Evolutionary conservation across 2,329 filamentous ascomycete species (phyloP).

Genomic region (Cercospora sesami): DNA sequence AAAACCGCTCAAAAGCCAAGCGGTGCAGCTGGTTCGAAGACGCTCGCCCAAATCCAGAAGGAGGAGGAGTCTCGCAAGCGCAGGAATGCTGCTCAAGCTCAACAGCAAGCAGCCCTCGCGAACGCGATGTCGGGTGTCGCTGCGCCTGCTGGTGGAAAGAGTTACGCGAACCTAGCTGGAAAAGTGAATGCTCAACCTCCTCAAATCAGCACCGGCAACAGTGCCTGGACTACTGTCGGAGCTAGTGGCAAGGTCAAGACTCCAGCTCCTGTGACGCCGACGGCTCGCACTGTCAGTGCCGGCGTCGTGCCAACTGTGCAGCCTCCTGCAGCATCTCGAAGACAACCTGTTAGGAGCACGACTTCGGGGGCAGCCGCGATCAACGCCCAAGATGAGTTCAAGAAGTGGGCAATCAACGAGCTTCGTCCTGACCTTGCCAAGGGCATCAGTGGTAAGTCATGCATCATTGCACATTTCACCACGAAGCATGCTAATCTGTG

Average conservation of each 20-base stretch:
- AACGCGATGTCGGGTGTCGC: constrained; percentile 45
- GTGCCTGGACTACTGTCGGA: constrained; percentile 92
- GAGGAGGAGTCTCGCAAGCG: constrained; percentile 92
- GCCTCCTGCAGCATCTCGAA: constrained; percentile 38
- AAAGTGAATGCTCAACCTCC: constrained; percentile 58
- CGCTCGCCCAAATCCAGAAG: constrained; percentile 90
- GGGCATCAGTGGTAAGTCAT: constrained; percentile 62
- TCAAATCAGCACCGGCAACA: constrained; percentile 48
- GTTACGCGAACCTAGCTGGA: constrained; percentile 90
- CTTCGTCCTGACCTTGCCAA: constrained; percentile 71
- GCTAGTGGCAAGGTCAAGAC: constrained; percentile 88
- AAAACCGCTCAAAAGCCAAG: constrained; percentile 61
- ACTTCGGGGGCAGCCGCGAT: constrained; percentile 54
- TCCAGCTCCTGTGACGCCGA: constrained; percentile 55
- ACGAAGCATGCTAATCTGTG: constrained; percentile 38
- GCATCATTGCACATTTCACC: background rate
- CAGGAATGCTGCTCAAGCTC: constrained; percentile 59
- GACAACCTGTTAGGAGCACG: constrained; percentile 54
- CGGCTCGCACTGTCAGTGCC: constrained; percentile 50
- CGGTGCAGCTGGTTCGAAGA: constrained; percentile 68
- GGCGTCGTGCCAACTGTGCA: constrained; percentile 41
- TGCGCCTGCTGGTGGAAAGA: constrained; percentile 65
- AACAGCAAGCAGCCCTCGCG: constrained; percentile 44
- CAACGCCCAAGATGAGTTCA: constrained; percentile 84
- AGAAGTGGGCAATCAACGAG: constrained; percentile 84